These are phyloP conservation scores for Dissoconium aciculare DNA, from an alignment of 2,329 filamentous ascomycete species.

Conservation along the genomic window DNA sequence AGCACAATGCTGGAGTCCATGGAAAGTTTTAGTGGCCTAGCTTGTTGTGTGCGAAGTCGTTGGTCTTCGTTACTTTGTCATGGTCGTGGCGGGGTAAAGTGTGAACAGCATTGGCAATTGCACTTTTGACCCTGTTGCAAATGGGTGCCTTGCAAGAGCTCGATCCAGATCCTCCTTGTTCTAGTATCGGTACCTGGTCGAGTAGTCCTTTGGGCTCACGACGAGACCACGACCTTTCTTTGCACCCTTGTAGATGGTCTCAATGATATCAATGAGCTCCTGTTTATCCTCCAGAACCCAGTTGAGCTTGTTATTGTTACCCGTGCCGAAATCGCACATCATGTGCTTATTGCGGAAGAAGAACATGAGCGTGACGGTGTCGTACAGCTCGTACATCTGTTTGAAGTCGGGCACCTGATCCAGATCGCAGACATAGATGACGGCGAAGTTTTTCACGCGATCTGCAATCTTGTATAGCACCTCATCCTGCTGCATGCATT, in stretches of 20 bases:
- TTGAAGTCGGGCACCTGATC: slow-evolving; percentile 88
- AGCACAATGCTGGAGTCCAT: too few species aligned
- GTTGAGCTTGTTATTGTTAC: slow-evolving; percentile 97
- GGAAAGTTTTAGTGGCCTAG: too few species aligned
- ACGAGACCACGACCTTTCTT: slow-evolving; percentile 96
- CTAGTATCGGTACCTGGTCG: slow-evolving; percentile 53
- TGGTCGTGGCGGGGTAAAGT: too few species aligned
- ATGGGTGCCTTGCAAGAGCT: too few species aligned
- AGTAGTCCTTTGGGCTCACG: slow-evolving; percentile 82
- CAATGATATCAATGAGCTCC: slow-evolving; percentile 94
- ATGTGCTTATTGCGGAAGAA: slow-evolving; percentile 99
- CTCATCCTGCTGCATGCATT: slow-evolving; percentile 76
- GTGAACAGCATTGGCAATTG: too few species aligned
- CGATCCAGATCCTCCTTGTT: too few species aligned
- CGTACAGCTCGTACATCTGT: slow-evolving; percentile 72
- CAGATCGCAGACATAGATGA: slow-evolving; percentile 87
- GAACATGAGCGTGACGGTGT: slow-evolving; percentile 91
- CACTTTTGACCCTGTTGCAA: too few species aligned
- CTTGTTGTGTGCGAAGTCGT: too few species aligned
- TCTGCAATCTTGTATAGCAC: slow-evolving; percentile 91
- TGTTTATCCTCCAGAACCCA: slow-evolving; percentile 97
- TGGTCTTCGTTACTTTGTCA: too few species aligned
- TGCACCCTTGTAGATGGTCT: slow-evolving; percentile 94
- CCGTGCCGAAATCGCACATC: slow-evolving; percentile 95
- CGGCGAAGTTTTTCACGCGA: slow-evolving; percentile 81